A percentile compares a stretch with the other conserved stretches of the same genome.
phyloP scores from a whole-genome alignment of 2,329 filamentous ascomycete species.

The Whalleya microplaca region DNA sequence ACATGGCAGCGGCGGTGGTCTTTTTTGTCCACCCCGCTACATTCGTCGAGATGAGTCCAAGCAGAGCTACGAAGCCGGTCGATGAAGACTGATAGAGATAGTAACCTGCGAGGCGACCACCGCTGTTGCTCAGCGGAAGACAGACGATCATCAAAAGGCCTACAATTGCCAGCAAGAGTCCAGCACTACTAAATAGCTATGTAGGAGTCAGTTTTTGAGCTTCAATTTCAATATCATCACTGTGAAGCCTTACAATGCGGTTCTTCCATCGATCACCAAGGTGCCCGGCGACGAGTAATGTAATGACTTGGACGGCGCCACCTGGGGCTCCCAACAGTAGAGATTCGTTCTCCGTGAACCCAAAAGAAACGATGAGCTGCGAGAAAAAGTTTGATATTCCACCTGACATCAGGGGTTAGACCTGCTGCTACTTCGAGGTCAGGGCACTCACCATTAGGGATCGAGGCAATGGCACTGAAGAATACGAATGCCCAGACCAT shows the following conservation, averaged over 20 bases:
- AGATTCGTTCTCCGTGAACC: conserved; percentile 65
- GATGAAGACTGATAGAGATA: conserved; percentile 66
- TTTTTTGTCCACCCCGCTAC: conserved; percentile 62
- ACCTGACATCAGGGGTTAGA: conserved; percentile 21
- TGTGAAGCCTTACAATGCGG: conserved; percentile 46
- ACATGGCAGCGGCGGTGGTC: conserved; percentile 59
- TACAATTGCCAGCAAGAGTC: conserved; percentile 56
- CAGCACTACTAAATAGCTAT: conserved; percentile 53
- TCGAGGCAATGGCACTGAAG: conserved; percentile 38
- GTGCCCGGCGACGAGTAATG: conserved; percentile 52
- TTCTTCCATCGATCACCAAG: conserved; percentile 60
- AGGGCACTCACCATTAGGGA: conserved; percentile 41
- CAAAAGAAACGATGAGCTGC: conserved; percentile 56
- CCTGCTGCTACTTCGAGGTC: neutral
- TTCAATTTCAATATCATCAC: conserved; percentile 5
- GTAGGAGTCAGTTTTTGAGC: conserved; percentile 3
- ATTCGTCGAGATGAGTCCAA: conserved; percentile 67
- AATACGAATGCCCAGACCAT: conserved; percentile 43
- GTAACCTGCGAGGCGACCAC: conserved; percentile 64
- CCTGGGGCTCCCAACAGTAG: conserved; percentile 68
- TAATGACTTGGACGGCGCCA: conserved; percentile 66
- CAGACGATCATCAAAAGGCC: conserved; percentile 68
- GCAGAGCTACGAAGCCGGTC: conserved; percentile 65
- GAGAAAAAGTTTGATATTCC: conserved; percentile 45
- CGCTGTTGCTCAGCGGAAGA: conserved; percentile 59